Evolutionary conservation across 2,329 filamentous ascomycete genomes (phyloP), one percentile per base, ranked within the genome.

Genomic region (Malbranchea zuffiana): DNA sequence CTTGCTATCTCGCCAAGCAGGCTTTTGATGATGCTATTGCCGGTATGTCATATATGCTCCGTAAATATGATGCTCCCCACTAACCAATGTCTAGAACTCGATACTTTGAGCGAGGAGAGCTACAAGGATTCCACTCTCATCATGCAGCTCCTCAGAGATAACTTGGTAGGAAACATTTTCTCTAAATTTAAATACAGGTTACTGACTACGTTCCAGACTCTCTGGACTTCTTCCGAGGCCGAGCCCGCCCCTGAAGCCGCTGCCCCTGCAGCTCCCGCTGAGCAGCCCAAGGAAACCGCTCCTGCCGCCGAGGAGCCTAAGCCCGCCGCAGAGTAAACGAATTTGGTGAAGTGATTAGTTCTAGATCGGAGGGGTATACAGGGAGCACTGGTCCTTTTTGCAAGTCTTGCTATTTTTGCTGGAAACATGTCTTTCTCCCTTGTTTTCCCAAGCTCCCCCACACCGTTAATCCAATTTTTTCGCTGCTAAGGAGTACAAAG

Each of bases 61-160:
- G 15, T 12, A 20, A 7, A 13, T 13, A 27, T 1, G 3, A 12
- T 6, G 6, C 3, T n/a, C 24, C 19, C 19, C 4, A 15, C 32
- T 38, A 35, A 34, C 16, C 3, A n/a, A 29, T 32, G 32, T 35
- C 13, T 59, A 86, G 86, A 95, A 74, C 83, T 95, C 51, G 87
- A 95, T 66, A 94, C 87, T 52, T 73, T 95, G 52, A 92, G 83
- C 63, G 87, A 95, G 78, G 87, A 95, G 75, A 92, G 84, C 76
- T 95, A 95, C 82, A 93, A 93, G 78, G 87, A 95, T 72, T 93
- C 85, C 31, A 95, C 87, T 47, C 79, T 95, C 56, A 95, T 95
- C 70, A 95, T 95, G 87, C 87, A 95, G 74, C 82, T 95, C 47
- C 80, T 95, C 61, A 82, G 87, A 62, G 87, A 95, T 72, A 95